These are phyloP conservation scores for Pichia deserticola DNA, from an alignment of 805 yeast genomes.

Conservation along the genomic window DNA sequence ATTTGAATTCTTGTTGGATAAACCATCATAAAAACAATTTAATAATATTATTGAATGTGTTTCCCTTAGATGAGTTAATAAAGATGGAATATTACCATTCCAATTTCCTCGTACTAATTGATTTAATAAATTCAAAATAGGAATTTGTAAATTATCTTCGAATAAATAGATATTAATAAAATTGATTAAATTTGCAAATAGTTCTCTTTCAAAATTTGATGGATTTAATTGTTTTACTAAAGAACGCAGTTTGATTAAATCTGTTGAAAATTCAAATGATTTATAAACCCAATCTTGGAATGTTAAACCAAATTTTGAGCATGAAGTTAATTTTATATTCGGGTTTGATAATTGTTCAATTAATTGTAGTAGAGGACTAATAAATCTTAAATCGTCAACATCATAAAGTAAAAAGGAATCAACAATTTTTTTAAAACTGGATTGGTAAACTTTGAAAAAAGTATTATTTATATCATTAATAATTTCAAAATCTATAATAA, in stretches of 20 bases:
- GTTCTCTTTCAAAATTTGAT: constrained; percentile 55
- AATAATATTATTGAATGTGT: constrained; percentile 52
- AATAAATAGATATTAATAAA: constrained; percentile 53
- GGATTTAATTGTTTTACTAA: constrained; percentile 37
- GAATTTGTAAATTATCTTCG: constrained; percentile 39
- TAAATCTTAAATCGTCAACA: constrained; percentile 44
- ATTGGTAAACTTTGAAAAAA: constrained; percentile 43
- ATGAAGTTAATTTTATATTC: constrained; percentile 5
- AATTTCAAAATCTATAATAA: constrained; percentile 47
- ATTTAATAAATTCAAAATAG: constrained; percentile 49
- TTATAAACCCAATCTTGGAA: constrained; percentile 41
- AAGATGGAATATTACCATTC: constrained; percentile 61
- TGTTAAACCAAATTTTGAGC: constrained; percentile 40
- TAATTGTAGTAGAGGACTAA: constrained; percentile 44
- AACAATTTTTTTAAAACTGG: constrained; percentile 44
- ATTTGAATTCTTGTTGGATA: constrained; percentile 49
- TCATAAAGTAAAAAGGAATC: constrained; percentile 48
- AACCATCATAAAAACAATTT: constrained; percentile 50
- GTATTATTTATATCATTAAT: constrained; percentile 28
- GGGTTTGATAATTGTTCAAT: constrained; percentile 39
- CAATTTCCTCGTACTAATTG: constrained; percentile 49
- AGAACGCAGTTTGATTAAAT: constrained; percentile 52
- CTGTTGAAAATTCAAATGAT: constrained; percentile 48
- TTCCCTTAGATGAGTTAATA: constrained; percentile 75
- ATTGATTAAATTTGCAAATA: constrained; percentile 49